Evolutionary conservation across 75 land plant genomes (phyloP).

Genomic region (Pseudotsuga menziesii): DNA sequence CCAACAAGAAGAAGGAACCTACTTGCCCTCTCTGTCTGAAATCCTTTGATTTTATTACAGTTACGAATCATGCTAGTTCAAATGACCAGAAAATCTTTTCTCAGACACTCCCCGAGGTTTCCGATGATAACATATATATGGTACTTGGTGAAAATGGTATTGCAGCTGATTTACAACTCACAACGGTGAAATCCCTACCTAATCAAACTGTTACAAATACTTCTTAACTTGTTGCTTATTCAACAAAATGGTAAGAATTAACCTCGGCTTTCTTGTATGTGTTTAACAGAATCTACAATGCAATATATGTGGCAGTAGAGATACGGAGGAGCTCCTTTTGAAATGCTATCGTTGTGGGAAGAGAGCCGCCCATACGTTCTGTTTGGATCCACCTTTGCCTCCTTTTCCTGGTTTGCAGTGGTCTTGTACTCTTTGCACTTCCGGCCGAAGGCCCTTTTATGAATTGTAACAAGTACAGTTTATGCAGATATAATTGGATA

Average conservation of each 20-base stretch:
- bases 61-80: conserved; percentile 8
- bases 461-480: neutral
- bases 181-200: neutral
- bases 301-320: conserved; percentile 28
- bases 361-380: conserved; percentile 33
- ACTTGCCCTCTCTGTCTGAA: conserved; percentile 39
- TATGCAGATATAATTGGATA: neutral
- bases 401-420: conserved; percentile 23
- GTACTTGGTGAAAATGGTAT: neutral
- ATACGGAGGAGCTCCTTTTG: conserved; percentile 29
- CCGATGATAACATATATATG: conserved; percentile 5
- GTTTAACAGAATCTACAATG: conserved; percentile 22
- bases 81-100: conserved; percentile 7
- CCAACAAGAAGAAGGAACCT: conserved; percentile 17
- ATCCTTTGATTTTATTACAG: conserved; percentile 32
- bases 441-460: conserved; percentile 13
- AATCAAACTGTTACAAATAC: neutral
- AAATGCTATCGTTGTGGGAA: conserved; percentile 24
- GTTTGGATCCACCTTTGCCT: conserved; percentile 43
- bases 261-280: neutral
- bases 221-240: conserved; percentile 3
- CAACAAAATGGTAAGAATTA: neutral
- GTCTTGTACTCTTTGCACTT: conserved; percentile 30
- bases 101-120: neutral
- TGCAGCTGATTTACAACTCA: neutral